phyloP scores from a whole-genome alignment of 148 eudicot species.

The Gaultheria prostrata region DNA sequence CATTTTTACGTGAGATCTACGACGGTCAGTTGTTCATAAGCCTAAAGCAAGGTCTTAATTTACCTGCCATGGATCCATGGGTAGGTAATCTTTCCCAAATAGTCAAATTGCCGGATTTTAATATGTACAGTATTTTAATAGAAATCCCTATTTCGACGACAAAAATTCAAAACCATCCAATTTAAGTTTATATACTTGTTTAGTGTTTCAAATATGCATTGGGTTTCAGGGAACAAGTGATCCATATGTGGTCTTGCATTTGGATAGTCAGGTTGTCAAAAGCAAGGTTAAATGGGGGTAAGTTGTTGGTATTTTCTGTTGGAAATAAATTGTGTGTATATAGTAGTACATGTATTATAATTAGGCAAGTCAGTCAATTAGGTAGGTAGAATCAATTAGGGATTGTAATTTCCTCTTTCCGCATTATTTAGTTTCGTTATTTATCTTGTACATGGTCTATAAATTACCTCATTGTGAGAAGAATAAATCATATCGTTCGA shows the following conservation, averaged over 20 bases:
- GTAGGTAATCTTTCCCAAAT: conserved; percentile 40
- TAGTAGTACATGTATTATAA: too few species aligned
- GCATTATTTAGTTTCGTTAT: too few species aligned
- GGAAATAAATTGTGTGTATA: too few species aligned
- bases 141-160: not conserved
- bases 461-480: too few species aligned
- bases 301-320: conserved; percentile 20
- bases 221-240: conserved; percentile 90
- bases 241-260: conserved; percentile 84
- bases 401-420: too few species aligned
- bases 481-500: too few species aligned
- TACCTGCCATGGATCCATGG: conserved; percentile 99
- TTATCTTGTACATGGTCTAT: too few species aligned
- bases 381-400: too few species aligned
- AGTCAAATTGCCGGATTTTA: not conserved
- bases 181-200: not conserved
- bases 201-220: conserved; percentile 10
- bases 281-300: conserved; percentile 96
- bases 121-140: not conserved
- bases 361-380: too few species aligned
- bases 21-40: conserved; percentile 86
- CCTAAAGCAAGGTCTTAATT: conserved; percentile 71
- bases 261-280: conserved; percentile 77
- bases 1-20: conserved; percentile 83
- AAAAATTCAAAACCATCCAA: not conserved